Base-by-base conservation (phyloP, 2,329 filamentous ascomycete genomes). In the Chaetomiaceae sp. region DNA sequence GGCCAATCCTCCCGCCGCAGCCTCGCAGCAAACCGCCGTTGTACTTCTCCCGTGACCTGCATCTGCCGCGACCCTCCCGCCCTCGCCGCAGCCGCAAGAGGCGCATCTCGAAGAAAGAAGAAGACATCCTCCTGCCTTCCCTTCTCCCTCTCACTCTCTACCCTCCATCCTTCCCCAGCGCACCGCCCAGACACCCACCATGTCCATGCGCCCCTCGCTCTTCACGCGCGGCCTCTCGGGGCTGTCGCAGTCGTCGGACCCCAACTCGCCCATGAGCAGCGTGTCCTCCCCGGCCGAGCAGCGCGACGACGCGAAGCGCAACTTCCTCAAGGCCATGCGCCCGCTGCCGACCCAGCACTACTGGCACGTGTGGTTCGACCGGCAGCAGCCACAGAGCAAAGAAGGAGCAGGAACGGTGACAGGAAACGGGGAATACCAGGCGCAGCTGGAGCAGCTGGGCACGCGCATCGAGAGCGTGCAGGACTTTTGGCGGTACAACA, bases 401-500 rank as follows among this genome's bases (percentile, higher is more conserved):
- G 44, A 29, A n/a, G 47, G 34, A 31, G 12, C n/a, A 37, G 27
- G 25, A 43, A 15, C 61, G 66, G 56, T 59, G 68, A 60, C 54
- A 63, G 71, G n/a, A n/a, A n/a, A n/a, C 57, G 69, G 62, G 52
- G 64, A 71, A 59, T 83, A 83, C 69, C 73, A 77, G 53, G 72
- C 71, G 50, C 71, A 80, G 59, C 78, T 86, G 42, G 81, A 85
- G 67, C 77, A 84, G 72, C 77, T 86, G 20, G 81, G 79, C 63
- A 72, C 73, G 45, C 79, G 82, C 70, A 85, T 91, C 70, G 87
- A 89, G 74, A 89, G 87, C 19, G 82, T 91, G 39, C 88, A 91
- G 79, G 89, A 91, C 68, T 91, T 91, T 69, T 91, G 88, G 83
- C 81, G 86, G 57, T 87, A 90, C 72, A 83, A 84, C 74, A 91